These are phyloP conservation scores for Penicillium sp. DNA, from an alignment of 2,329 filamentous ascomycete species.

Conservation along the genomic window DNA sequence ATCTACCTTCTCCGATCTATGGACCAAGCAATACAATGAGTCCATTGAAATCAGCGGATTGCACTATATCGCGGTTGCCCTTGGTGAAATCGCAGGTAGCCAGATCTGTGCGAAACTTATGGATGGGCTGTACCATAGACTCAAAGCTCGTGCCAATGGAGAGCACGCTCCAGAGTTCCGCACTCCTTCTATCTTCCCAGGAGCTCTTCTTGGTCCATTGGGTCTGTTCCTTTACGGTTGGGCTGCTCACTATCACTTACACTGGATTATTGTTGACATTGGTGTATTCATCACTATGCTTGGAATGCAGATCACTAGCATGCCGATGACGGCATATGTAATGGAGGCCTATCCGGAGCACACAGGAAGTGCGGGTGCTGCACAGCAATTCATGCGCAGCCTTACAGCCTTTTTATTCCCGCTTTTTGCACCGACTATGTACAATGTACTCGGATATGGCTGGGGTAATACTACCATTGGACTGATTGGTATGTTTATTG, in stretches of 20 bases:
- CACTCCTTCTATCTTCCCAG: constrained; percentile 55
- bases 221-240: constrained; percentile 55
- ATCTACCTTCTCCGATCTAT: constrained; percentile 60
- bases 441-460: constrained; percentile 37
- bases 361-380: constrained; percentile 50
- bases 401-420: constrained; percentile 53
- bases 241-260: constrained; percentile 44
- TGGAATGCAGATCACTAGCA: constrained; percentile 25
- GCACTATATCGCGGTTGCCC: constrained; percentile 60
- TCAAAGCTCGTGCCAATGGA: constrained; percentile 26
- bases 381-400: constrained; percentile 47
- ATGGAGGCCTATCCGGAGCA: constrained; percentile 48
- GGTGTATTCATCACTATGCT: constrained; percentile 47
- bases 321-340: constrained; percentile 28
- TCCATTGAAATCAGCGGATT: constrained; percentile 56
- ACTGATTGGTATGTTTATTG: constrained; percentile 23
- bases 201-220: constrained; percentile 48
- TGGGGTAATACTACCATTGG: constrained; percentile 49
- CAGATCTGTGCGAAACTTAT: constrained; percentile 48
- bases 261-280: constrained; percentile 50
- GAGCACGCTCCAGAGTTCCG: constrained; percentile 53
- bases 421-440: constrained; percentile 49
- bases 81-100: constrained; percentile 59
- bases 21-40: constrained; percentile 53
- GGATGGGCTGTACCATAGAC: constrained; percentile 42